A percentile compares a stretch with the other conserved stretches of the same genome.
phyloP scores from a whole-genome alignment of 1,284 basidiomycete species.

The Malassezia sp. region DNA sequence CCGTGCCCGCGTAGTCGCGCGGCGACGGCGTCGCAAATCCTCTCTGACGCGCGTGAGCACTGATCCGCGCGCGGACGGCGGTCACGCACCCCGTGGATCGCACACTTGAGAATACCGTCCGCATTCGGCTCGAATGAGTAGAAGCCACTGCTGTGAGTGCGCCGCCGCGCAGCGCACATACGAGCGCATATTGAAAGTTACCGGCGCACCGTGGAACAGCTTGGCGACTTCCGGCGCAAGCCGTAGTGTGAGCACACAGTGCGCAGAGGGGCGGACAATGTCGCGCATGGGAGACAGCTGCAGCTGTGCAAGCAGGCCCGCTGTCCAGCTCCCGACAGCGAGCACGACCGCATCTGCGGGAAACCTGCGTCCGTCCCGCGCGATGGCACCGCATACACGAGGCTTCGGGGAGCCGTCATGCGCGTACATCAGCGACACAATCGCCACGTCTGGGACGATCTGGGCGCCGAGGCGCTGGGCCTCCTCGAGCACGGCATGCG shows the following conservation, averaged over 20 bases:
- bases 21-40: conserved; percentile 55
- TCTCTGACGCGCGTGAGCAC: conserved; percentile 7
- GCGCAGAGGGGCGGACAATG: conserved; percentile 44
- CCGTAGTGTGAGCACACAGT: conserved; percentile 64
- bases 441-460: conserved; percentile 52
- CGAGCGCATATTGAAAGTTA: conserved; percentile 57
- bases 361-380: conserved; percentile 56
- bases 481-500: conserved; percentile 54
- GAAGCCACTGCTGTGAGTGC: conserved; percentile 38
- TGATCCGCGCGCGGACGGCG: background rate
- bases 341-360: conserved; percentile 56
- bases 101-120: conserved; percentile 62
- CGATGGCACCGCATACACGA: conserved; percentile 56
- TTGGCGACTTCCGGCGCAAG: conserved; percentile 60
- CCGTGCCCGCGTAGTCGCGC: conserved; percentile 13
- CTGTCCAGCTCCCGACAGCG: conserved; percentile 70
- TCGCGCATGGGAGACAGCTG: background rate
- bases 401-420: conserved; percentile 32
- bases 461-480: conserved; percentile 57
- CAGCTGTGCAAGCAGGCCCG: conserved; percentile 54
- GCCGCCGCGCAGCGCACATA: background rate
- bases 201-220: conserved; percentile 57
- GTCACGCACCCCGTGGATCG: conserved; percentile 53
- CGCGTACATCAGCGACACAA: conserved; percentile 45
- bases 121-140: conserved; percentile 56